Percentiles rank a stretch among this genome's conserved stretches.
Evolutionary conservation across 352 stramenopile species (phyloP).

Genomic region (Thraustochytrium sp.): DNA sequence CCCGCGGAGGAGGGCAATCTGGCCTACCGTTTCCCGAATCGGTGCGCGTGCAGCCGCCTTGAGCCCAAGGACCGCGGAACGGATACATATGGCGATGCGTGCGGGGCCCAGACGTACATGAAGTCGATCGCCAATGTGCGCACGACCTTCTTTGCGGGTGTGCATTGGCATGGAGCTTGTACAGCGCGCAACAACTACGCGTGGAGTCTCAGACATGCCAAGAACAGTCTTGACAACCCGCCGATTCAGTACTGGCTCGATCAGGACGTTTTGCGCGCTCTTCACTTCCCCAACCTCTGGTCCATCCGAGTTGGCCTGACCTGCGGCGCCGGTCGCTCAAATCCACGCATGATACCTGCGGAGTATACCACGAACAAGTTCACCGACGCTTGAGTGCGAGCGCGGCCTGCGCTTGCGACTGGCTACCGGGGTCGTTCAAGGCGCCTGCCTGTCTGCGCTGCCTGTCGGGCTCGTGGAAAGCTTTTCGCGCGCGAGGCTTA

Average conservation of each 20-base stretch:
- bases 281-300: slow-evolving; percentile 8
- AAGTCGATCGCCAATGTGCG: slow-evolving; percentile 16
- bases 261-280: background rate
- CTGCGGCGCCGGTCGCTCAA: too few relatives aligned
- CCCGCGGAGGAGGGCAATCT: background rate
- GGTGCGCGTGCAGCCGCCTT: background rate
- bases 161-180: slow-evolving; percentile 27
- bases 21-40: background rate
- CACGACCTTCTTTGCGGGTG: background rate
- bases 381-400: too few relatives aligned
- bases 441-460: too few relatives aligned
- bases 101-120: background rate
- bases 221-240: background rate
- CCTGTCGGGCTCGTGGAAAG: too few relatives aligned
- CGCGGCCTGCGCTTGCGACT: too few relatives aligned
- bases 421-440: too few relatives aligned
- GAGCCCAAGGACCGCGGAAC: background rate
- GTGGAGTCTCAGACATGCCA: background rate
- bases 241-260: background rate
- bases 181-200: background rate
- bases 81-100: background rate
- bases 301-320: background rate
- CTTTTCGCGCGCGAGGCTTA: too few relatives aligned
- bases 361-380: too few relatives aligned
- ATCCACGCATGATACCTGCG: too few relatives aligned